Percentiles rank a stretch among this genome's conserved stretches.
phyloP scores from a whole-genome alignment of 139 green algal species.

The Marvania coccoides region DNA sequence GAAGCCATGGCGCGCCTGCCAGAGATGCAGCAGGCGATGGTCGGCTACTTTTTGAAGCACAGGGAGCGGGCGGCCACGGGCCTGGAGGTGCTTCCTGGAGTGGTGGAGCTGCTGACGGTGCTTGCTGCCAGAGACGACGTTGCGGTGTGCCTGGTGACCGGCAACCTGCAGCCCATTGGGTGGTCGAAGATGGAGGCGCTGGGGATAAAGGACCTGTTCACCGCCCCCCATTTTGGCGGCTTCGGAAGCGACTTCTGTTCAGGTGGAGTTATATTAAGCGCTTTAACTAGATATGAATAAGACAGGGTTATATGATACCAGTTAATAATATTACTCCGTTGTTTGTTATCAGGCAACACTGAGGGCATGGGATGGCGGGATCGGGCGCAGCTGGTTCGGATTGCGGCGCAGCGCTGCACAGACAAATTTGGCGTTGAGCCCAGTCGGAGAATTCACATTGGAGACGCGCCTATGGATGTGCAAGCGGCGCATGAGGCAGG shows the following conservation, averaged over 20 bases:
- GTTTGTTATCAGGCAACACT: no score
- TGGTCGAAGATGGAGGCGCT: slow-evolving; percentile 76
- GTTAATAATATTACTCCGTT: no score
- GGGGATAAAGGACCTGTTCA: slow-evolving; percentile 71
- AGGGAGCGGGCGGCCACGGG: slow-evolving; percentile 28
- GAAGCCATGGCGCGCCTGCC: slow-evolving; percentile 31
- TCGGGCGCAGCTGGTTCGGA: slow-evolving; percentile 70
- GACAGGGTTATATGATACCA: no score
- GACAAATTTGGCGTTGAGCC: not conserved
- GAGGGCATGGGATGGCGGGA: slow-evolving; percentile 65
- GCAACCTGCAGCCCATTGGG: slow-evolving; percentile 89
- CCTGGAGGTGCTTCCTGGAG: slow-evolving; percentile 53
- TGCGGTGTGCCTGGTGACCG: slow-evolving; percentile 72
- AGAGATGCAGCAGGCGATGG: slow-evolving; percentile 40
- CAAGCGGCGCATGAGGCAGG: slow-evolving; percentile 56
- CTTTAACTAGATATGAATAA: no score
- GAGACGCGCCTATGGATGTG: slow-evolving; percentile 79
- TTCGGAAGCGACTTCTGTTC: slow-evolving; percentile 70
- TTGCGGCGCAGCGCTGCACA: slow-evolving; percentile 41
- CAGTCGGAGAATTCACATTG: slow-evolving; percentile 49
- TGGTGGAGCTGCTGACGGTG: slow-evolving; percentile 36
- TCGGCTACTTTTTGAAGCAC: slow-evolving; percentile 31
- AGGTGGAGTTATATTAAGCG: no score
- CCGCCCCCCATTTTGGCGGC: slow-evolving; percentile 66
- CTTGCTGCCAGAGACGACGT: slow-evolving; percentile 19